A percentile compares a stretch with the other conserved stretches of the same genome.
Evolutionary conservation across 108 stramenopile genomes (phyloP).

Genomic region (Cyclostephanos invisitatus): DNA sequence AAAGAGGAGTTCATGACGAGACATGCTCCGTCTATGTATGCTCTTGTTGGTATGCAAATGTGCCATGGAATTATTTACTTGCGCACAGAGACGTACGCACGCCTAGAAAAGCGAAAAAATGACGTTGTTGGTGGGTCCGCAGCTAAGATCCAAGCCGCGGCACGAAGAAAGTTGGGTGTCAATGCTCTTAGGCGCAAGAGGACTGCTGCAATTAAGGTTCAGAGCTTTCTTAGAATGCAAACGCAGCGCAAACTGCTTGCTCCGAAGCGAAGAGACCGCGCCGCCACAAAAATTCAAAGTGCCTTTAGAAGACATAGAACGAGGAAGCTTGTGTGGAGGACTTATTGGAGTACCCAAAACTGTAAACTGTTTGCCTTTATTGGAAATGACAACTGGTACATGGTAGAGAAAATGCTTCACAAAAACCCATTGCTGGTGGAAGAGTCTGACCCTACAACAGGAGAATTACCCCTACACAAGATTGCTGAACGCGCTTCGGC

Average conservation of each 20-base stretch:
- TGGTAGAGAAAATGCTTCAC: slow-evolving; percentile 86
- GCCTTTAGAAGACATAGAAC: slow-evolving; percentile 57
- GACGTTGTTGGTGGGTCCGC: slow-evolving; percentile 38
- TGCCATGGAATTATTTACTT: slow-evolving; percentile 39
- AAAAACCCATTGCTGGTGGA: slow-evolving; percentile 86
- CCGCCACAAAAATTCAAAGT: slow-evolving; percentile 78
- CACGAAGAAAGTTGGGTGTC: slow-evolving; percentile 35
- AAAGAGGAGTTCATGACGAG: slow-evolving; percentile 35
- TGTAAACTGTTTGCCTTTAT: slow-evolving; percentile 48
- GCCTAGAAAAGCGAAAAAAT: slow-evolving; percentile 36
- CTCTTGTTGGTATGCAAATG: slow-evolving; percentile 49
- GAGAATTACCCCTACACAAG: slow-evolving; percentile 85
- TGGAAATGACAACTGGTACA: slow-evolving; percentile 82
- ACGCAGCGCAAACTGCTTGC: slow-evolving; percentile 22
- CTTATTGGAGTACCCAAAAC: slow-evolving; percentile 50
- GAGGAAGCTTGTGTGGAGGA: slow-evolving; percentile 39
- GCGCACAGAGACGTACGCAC: slow-evolving; percentile 30
- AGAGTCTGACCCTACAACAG: slow-evolving; percentile 62
- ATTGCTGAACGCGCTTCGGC: slow-evolving; percentile 77
- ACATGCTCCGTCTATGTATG: slow-evolving; percentile 21
- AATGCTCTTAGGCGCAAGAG: slow-evolving; percentile 21
- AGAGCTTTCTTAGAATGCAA: slow-evolving; percentile 36
- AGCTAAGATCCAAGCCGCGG: slow-evolving; percentile 47
- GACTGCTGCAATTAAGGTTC: slow-evolving; percentile 30
- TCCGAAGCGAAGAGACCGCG: slow-evolving; percentile 36